Conservation (phyloP, 1,139 yeast genomes). For the Suhomyces yuchorum region DNA sequence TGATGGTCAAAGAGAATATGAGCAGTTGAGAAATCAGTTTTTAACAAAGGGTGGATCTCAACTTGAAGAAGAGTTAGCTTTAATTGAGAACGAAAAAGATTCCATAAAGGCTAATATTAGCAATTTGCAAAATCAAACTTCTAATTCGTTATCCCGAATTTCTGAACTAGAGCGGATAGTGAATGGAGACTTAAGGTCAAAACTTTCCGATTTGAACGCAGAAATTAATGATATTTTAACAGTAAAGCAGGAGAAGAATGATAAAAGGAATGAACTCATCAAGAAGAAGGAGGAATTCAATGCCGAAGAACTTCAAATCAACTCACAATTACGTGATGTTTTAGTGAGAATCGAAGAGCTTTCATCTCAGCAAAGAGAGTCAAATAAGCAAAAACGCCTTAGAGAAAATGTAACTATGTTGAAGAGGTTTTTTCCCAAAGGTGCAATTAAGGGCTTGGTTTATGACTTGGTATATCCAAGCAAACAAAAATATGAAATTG, state of each 20-base stretch:
- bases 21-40: conserved; percentile 57
- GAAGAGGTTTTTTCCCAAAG: conserved; percentile 65
- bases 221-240: conserved; percentile 38
- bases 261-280: conserved; percentile 44
- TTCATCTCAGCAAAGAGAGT: conserved; percentile 74
- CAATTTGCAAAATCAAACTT: conserved; percentile 46
- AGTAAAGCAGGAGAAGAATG: conserved; percentile 42
- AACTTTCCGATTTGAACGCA: conserved; percentile 35
- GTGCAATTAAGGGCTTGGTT: conserved; percentile 77
- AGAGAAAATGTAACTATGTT: conserved; percentile 72
- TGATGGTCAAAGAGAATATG: conserved; percentile 62
- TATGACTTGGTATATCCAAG: conserved; percentile 81
- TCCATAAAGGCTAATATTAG: conserved; percentile 42
- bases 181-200: conserved; percentile 35
- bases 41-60: conserved; percentile 60
- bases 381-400: conserved; percentile 64
- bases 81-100: conserved; percentile 48
- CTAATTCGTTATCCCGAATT: conserved; percentile 43
- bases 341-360: conserved; percentile 67
- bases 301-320: conserved; percentile 55
- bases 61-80: conserved; percentile 52
- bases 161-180: conserved; percentile 34
- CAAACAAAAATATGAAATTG: conserved; percentile 71
- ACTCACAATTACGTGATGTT: conserved; percentile 65
- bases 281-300: conserved; percentile 48